phyloP scores from a whole-genome alignment of 306 rosid genomes.

The Cercis canadensis region DNA sequence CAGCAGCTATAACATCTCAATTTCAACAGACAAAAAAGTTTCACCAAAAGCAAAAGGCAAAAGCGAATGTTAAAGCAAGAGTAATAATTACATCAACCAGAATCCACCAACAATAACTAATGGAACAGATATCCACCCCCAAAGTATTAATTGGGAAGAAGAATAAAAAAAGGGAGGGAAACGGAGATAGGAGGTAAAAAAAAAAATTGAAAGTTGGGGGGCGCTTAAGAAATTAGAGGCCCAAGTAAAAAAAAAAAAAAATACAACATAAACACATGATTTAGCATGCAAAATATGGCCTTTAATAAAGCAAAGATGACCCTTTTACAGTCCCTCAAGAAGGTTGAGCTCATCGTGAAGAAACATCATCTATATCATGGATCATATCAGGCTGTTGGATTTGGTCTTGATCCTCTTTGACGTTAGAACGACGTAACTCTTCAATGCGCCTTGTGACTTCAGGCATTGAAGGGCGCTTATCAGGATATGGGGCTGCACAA shows the following conservation, averaged over 20 bases:
- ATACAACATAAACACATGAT: conserved; percentile 50
- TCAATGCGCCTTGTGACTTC: conserved; percentile 57
- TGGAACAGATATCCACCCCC: conserved; percentile 42
- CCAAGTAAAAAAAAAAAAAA: conserved; percentile 27
- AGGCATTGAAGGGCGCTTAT: conserved; percentile 64
- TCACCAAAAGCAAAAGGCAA: conserved; percentile 56
- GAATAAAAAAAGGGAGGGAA: conserved; percentile 1
- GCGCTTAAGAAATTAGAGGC: conserved; percentile 37
- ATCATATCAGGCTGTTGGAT: conserved; percentile 50
- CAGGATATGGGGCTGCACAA: conserved; percentile 67
- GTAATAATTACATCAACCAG: conserved; percentile 58
- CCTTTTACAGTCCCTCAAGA: conserved; percentile 19
- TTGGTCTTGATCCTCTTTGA: conserved; percentile 47
- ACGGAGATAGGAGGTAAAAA: conserved; percentile 10
- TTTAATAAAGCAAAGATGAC: conserved; percentile 31
- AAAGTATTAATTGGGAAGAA: conserved; percentile 25
- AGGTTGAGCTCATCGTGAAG: conserved; percentile 42
- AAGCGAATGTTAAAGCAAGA: conserved; percentile 48
- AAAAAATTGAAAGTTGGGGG: conserved; percentile 36
- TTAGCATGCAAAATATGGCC: conserved; percentile 35
- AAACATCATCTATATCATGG: conserved; percentile 41
- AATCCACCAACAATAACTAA: conserved; percentile 49
- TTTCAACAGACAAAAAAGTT: conserved; percentile 43
- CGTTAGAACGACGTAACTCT: conserved; percentile 49
- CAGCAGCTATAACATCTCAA: conserved; percentile 36